Evolutionary conservation across 345 rosid genomes (phyloP).

Genomic region (Eucalyptus decipiens): DNA sequence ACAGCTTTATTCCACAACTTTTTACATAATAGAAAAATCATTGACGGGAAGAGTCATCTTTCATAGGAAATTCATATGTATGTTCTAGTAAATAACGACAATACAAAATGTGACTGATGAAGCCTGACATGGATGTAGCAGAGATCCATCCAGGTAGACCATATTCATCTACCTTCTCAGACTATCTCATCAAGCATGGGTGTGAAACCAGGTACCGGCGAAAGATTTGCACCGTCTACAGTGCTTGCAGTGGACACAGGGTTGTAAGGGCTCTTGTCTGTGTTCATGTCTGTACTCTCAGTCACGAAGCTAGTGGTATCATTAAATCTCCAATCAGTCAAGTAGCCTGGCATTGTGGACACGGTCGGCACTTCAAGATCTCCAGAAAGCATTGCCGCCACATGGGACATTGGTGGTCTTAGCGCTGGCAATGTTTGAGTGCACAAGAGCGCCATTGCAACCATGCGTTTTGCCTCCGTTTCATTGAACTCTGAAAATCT

Average conservation of each 20-base stretch:
- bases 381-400: constrained; percentile 52
- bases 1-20: not conserved
- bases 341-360: constrained; percentile 34
- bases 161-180: not conserved
- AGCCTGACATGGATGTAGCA: not conserved
- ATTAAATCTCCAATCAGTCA: constrained; percentile 37
- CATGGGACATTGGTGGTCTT: constrained; percentile 59
- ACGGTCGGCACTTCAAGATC: constrained; percentile 42
- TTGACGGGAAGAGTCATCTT: not conserved
- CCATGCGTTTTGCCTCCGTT: constrained; percentile 35
- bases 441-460: constrained; percentile 45
- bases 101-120: not conserved
- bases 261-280: not conserved
- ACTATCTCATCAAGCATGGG: not conserved
- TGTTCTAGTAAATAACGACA: not conserved
- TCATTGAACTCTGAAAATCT: constrained; percentile 13
- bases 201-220: not conserved
- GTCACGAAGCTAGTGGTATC: constrained; percentile 16
- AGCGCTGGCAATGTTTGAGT: constrained; percentile 38
- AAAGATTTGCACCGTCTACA: not conserved
- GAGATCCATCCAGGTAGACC: not conserved
- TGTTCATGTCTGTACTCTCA: not conserved
- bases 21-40: not conserved
- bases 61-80: not conserved
- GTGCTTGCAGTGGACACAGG: not conserved